phyloP scores from a whole-genome alignment of 108 stramenopile species.

The Nitzschia sp. region DNA sequence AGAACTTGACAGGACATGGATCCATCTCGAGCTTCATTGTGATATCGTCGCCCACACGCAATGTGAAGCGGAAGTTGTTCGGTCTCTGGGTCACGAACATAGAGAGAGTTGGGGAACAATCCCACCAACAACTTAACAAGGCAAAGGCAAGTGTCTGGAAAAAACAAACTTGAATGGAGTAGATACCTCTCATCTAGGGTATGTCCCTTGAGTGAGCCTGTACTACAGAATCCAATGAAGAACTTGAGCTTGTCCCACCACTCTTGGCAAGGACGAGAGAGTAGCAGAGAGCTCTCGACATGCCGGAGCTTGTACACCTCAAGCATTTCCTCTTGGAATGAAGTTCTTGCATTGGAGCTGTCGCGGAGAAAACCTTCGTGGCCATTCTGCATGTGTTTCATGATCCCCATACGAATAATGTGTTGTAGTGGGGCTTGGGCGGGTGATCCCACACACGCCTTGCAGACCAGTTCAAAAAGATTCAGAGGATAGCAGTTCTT shows the following conservation, averaged over 20 bases:
- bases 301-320: not conserved
- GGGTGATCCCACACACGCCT: conserved; percentile 6
- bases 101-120: conserved; percentile 21
- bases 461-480: conserved; percentile 15
- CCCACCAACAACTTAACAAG: conserved; percentile 33
- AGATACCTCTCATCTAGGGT: conserved; percentile 18
- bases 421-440: conserved; percentile 1
- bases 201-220: conserved; percentile 3
- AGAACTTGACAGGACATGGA: conserved; percentile 5
- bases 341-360: not conserved
- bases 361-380: conserved; percentile 4
- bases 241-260: conserved; percentile 39
- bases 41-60: conserved; percentile 13
- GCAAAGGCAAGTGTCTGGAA: conserved; percentile 29
- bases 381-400: conserved; percentile 17
- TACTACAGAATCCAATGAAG: conserved; percentile 9
- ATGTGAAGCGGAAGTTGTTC: conserved; percentile 32
- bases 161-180: conserved; percentile 34
- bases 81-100: conserved; percentile 1
- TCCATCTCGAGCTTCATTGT: not conserved
- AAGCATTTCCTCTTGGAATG: conserved; percentile 20
- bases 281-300: not conserved
- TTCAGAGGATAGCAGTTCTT: conserved; percentile 15
- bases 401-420: conserved; percentile 8
- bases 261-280: conserved; percentile 17